phyloP scores from a whole-genome alignment of 1,284 basidiomycete genomes.

The Marasmius tenuissimus region DNA sequence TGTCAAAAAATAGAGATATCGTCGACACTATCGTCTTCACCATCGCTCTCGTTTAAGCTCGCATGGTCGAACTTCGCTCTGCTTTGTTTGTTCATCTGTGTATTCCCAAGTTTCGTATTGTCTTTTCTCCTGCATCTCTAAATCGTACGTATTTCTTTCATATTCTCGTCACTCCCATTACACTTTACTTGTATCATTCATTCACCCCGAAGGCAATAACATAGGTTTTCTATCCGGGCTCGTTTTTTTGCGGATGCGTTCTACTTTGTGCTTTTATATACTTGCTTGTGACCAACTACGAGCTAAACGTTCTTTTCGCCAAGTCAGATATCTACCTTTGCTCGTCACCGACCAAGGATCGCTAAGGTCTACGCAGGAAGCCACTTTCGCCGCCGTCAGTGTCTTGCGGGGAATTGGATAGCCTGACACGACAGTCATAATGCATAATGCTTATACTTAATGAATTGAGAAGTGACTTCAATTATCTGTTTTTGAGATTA shows the following conservation, averaged over 20 bases:
- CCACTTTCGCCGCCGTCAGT: no score
- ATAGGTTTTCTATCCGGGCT: constrained; percentile 30
- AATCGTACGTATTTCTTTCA: background rate
- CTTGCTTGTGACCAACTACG: background rate
- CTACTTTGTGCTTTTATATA: background rate
- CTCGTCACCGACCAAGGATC: background rate
- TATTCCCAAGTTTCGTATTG: background rate
- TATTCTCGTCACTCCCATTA: background rate
- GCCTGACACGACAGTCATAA: no score
- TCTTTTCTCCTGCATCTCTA: background rate
- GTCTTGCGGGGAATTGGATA: no score
- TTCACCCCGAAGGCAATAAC: constrained; percentile 32
- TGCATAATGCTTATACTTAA: background rate
- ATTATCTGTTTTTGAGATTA: background rate
- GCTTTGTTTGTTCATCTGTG: constrained; percentile 9
- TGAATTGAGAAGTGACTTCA: no score
- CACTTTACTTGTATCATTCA: background rate
- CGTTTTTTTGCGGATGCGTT: constrained; percentile 35
- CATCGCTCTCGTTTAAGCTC: background rate
- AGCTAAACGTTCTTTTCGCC: background rate
- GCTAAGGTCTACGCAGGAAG: background rate
- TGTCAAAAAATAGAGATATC: constrained; percentile 1
- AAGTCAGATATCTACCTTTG: background rate
- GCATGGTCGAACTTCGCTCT: constrained; percentile 6
- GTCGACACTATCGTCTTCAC: background rate